Conservation (phyloP, 75 land plant species). For the Picea sitchensis region DNA sequence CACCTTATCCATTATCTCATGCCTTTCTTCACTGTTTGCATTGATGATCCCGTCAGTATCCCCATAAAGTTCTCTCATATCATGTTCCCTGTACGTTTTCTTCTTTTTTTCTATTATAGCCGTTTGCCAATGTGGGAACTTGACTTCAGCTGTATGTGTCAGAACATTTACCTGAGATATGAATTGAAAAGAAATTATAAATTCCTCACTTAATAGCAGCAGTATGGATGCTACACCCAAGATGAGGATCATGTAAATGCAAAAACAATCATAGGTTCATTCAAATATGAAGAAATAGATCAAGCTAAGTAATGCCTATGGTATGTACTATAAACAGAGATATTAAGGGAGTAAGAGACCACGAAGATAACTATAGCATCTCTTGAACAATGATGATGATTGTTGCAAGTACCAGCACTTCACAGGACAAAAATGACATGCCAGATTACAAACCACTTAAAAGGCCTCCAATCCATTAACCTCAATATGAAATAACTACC, state of each 20-base stretch:
- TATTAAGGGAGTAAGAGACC: neutral
- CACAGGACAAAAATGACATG: no score
- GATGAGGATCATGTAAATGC: no score
- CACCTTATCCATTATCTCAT: neutral
- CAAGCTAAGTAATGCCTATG: neutral
- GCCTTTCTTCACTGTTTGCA: neutral
- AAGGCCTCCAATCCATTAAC: neutral
- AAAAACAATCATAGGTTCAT: neutral
- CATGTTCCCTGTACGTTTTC: slow-evolving; percentile 28
- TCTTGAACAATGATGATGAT: neutral
- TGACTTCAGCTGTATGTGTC: slow-evolving; percentile 63
- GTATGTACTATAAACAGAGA: no score
- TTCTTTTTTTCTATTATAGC: slow-evolving; percentile 24
- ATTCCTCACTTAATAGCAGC: neutral
- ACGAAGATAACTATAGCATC: neutral
- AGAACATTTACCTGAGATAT: slow-evolving; percentile 72
- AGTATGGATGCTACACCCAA: neutral
- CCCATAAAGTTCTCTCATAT: slow-evolving; percentile 13
- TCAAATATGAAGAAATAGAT: neutral
- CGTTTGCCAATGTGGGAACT: slow-evolving; percentile 17
- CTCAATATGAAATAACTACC: neutral
- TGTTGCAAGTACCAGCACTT: neutral
- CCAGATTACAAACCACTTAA: no score
- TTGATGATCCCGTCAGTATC: neutral
- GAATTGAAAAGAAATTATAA: neutral